Conservation (phyloP, 345 rosid species). For the Moricandia moricandioides region DNA sequence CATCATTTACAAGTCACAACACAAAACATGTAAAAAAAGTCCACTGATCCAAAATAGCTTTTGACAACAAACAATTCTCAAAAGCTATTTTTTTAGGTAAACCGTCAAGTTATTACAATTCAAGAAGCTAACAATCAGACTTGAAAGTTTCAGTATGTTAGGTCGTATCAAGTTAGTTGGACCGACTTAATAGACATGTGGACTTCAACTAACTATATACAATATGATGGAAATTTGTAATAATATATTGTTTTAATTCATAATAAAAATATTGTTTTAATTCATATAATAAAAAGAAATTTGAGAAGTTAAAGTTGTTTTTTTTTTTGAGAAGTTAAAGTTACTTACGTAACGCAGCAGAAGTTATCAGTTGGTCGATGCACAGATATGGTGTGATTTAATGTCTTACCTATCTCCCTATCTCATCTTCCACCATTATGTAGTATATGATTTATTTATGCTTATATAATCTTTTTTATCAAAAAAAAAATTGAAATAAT, state of each 20-base stretch:
- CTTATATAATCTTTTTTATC: not conserved
- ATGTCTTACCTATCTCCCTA: not conserved
- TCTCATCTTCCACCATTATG: not conserved
- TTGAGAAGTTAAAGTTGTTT: not conserved
- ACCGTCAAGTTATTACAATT: not conserved
- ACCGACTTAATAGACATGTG: slow-evolving; percentile 10
- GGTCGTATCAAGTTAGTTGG: slow-evolving; percentile 25
- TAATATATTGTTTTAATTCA: not conserved
- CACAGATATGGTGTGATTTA: slow-evolving; percentile 33
- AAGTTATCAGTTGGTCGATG: slow-evolving; percentile 11
- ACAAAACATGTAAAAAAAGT: not conserved
- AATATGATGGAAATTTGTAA: not conserved
- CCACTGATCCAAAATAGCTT: too few relatives aligned
- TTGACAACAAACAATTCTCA: too few relatives aligned
- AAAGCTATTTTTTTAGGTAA: slow-evolving; percentile 4
- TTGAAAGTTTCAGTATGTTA: not conserved
- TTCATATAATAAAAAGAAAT: not conserved
- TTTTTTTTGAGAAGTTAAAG: too few relatives aligned
- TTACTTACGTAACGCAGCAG: slow-evolving; percentile 27
- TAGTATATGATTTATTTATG: not conserved
- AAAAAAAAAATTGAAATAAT: not conserved
- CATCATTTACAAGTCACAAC: not conserved
- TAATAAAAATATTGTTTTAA: not conserved
- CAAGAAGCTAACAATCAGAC: slow-evolving; percentile 15
- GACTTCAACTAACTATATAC: not conserved